Evolutionary conservation across 148 eudicot genomes (phyloP).

Genomic region (Limonium bicolor): DNA sequence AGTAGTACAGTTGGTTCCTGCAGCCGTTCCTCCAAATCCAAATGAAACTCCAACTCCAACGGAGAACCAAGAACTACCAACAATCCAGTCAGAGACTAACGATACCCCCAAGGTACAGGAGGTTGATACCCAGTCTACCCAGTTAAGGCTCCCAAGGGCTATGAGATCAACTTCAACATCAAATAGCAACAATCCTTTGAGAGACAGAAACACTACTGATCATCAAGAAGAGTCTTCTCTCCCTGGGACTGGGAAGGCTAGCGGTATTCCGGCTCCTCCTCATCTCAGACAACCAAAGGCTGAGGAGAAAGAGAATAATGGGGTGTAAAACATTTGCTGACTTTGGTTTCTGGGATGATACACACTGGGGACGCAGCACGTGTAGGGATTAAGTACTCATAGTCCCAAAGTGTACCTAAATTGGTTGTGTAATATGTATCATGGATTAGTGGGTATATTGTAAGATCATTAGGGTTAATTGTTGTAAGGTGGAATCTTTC

Average conservation of each 20-base stretch:
- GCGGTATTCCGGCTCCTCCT: slow-evolving; percentile 4
- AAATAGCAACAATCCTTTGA: background rate
- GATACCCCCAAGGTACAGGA: no score
- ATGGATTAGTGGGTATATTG: background rate
- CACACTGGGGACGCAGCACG: no score
- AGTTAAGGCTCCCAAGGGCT: slow-evolving; percentile 1
- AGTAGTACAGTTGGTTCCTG: slow-evolving; percentile 55
- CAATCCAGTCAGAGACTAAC: background rate
- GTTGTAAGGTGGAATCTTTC: background rate
- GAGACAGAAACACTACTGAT: background rate
- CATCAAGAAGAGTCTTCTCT: background rate
- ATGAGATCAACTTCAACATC: background rate
- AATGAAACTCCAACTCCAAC: background rate
- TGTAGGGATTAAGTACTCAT: no score
- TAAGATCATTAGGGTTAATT: background rate
- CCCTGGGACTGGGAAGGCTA: background rate
- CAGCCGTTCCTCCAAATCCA: slow-evolving; percentile 14
- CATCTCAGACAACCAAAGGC: background rate
- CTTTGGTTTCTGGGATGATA: no score
- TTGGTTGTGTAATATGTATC: background rate
- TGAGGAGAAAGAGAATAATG: slow-evolving; percentile 5
- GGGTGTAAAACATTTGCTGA: background rate
- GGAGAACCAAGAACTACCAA: background rate
- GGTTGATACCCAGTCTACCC: no score
- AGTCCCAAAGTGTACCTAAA: background rate